A percentile compares a stretch with the other conserved stretches of the same genome.
phyloP scores from a whole-genome alignment of 495 filamentous ascomycete genomes.

The Pseudotulostoma volvatum region DNA sequence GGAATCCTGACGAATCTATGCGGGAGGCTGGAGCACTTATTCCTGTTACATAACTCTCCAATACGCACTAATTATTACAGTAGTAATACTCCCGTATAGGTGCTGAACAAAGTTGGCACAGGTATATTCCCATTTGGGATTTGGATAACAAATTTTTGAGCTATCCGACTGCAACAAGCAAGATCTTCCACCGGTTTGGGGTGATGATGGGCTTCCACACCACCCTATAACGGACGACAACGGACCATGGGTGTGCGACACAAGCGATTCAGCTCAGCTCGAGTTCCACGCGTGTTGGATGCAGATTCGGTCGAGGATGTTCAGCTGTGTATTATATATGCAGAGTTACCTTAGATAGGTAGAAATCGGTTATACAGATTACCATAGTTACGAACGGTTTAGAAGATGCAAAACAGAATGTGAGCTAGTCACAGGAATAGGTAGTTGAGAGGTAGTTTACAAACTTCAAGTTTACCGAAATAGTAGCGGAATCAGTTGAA shows the following conservation, averaged over 20 bases:
- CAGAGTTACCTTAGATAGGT: slow-evolving; percentile 17
- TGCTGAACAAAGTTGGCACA: neutral
- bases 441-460: no score
- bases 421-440: no score
- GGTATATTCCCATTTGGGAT: neutral
- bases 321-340: neutral
- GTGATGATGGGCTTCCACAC: neutral
- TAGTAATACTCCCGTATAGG: no score
- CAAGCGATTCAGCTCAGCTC: neutral
- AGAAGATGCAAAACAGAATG: no score
- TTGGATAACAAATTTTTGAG: neutral
- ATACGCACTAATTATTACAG: neutral
- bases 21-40: neutral
- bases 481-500: no score
- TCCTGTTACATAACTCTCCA: neutral
- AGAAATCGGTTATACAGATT: slow-evolving; percentile 2
- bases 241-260: neutral
- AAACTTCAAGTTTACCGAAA: no score
- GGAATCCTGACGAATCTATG: neutral
- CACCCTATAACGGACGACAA: neutral
- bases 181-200: neutral
- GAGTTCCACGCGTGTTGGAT: neutral
- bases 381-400: no score
- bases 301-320: neutral
- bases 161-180: neutral